These are phyloP conservation scores for Medicago ruthenica DNA, from an alignment of 306 rosid species.

Conservation along the genomic window DNA sequence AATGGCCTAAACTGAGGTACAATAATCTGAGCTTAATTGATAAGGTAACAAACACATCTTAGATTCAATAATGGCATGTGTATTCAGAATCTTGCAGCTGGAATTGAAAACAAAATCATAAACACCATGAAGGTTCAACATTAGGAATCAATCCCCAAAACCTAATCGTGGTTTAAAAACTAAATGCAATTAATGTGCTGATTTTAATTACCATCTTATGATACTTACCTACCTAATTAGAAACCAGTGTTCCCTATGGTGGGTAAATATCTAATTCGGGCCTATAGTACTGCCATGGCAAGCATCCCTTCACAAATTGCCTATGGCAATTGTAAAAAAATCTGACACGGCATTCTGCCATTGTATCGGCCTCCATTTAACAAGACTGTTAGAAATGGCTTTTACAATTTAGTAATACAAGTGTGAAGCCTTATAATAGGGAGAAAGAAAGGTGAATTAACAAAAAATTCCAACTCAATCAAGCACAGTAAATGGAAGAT, in stretches of 20 bases:
- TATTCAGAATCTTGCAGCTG: background rate
- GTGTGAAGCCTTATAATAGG: background rate
- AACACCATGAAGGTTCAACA: constrained; percentile 15
- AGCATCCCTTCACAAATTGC: background rate
- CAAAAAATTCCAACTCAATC: too few relatives aligned
- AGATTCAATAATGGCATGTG: constrained; percentile 24
- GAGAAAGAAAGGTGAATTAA: background rate
- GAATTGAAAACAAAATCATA: background rate
- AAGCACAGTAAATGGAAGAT: too few relatives aligned
- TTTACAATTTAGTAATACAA: too few relatives aligned
- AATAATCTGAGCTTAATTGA: background rate
- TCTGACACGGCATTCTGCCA: too few relatives aligned
- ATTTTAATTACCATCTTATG: constrained; percentile 16
- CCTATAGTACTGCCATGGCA: background rate
- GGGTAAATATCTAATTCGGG: too few relatives aligned
- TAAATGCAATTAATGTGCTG: constrained; percentile 14
- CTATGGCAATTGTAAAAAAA: too few relatives aligned
- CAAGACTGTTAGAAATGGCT: too few relatives aligned
- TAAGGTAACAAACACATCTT: constrained; percentile 14
- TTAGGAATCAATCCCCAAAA: constrained; percentile 12
- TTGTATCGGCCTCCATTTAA: too few relatives aligned
- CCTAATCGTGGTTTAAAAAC: background rate
- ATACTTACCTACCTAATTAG: constrained; percentile 4
- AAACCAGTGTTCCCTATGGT: too few relatives aligned
- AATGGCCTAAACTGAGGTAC: constrained; percentile 2